Evolutionary conservation across 768 basidiomycete species (phyloP), one percentile per base, ranked within the genome.

Genomic region (Agrocybe pediades): DNA sequence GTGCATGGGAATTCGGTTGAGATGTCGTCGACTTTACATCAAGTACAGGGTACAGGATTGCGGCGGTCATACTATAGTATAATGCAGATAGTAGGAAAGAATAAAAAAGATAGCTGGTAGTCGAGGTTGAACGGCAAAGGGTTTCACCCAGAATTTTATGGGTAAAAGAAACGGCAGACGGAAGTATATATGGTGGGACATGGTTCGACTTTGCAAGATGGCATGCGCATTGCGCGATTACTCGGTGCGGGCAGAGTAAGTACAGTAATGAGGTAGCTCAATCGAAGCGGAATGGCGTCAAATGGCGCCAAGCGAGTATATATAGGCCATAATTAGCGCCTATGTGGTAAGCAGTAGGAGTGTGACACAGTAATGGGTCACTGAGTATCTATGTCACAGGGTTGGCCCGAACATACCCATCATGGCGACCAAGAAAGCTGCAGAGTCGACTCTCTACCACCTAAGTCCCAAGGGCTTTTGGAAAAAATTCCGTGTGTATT

Each of bases 401-500:
- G 17, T 39, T 40, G 57, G 42, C 54, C 62, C 65, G 64, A 60
- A 49, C 55, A 61, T 52, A 58, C 60, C 24, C 68, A 13, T 36
- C 68, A 89, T 89, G 86, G 84, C 88, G 53, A 80, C 81, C 56
- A 89, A 84, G 76, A 92, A 86, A 73, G 85, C 79, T 24, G 91
- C 92, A 59, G 92, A 97, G 66, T 86, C 88, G 30, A 95, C 91
- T 2, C 80, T 93, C 41, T 97, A 97, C 72, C 95, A 97, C 67
- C 82, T 93, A 62, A 84, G 83, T 63, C 87, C 90, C 21, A 86
- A 88, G 71, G 94, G 95, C 8, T 95, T 96, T 69, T 96, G 95
- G 95, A 96, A 95, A 84, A 93, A 90, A 76, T 93, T 97, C 66
- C 85, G 94, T 94, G 62, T 55, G 92, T 78, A 33, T 26, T 2